Conservation (phyloP, 2,329 filamentous ascomycete species). For the Fusarium sp. region DNA sequence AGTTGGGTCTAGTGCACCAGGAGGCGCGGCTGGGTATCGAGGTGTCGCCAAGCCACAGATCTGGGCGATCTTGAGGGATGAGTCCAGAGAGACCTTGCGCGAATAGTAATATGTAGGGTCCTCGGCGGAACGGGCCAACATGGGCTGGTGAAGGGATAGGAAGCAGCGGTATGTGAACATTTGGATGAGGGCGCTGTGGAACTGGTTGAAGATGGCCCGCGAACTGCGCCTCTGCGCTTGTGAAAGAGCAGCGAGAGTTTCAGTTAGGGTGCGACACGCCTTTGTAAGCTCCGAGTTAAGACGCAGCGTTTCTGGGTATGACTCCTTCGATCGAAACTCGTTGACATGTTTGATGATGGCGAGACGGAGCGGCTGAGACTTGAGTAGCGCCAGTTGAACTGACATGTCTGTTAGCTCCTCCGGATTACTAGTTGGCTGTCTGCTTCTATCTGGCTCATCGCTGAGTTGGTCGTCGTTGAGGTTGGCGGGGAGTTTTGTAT, state of each 20-base stretch:
- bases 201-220: conserved; percentile 44
- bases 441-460: conserved; percentile 47
- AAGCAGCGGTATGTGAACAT: conserved; percentile 57
- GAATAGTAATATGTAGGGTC: conserved; percentile 62
- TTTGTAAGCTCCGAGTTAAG: conserved; percentile 56
- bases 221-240: conserved; percentile 41
- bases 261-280: conserved; percentile 47
- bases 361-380: conserved; percentile 55
- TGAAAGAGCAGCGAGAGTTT: conserved; percentile 49
- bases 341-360: conserved; percentile 57
- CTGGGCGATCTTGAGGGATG: conserved; percentile 49
- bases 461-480: conserved; percentile 60
- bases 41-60: conserved; percentile 45
- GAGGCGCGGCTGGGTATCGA: conserved; percentile 16
- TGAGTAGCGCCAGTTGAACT: conserved; percentile 56
- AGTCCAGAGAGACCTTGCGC: conserved; percentile 58
- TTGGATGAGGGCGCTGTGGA: conserved; percentile 55
- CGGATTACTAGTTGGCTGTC: conserved; percentile 6
- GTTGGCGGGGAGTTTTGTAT: conserved; percentile 59
- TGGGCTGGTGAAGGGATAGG: conserved; percentile 62
- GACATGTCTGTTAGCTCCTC: conserved; percentile 55
- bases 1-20: conserved; percentile 33
- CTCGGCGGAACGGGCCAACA: conserved; percentile 53
- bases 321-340: conserved; percentile 52
- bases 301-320: conserved; percentile 58